These are phyloP conservation scores for Capronia coronata DNA, from an alignment of 2,329 filamentous ascomycete species.

Conservation along the genomic window DNA sequence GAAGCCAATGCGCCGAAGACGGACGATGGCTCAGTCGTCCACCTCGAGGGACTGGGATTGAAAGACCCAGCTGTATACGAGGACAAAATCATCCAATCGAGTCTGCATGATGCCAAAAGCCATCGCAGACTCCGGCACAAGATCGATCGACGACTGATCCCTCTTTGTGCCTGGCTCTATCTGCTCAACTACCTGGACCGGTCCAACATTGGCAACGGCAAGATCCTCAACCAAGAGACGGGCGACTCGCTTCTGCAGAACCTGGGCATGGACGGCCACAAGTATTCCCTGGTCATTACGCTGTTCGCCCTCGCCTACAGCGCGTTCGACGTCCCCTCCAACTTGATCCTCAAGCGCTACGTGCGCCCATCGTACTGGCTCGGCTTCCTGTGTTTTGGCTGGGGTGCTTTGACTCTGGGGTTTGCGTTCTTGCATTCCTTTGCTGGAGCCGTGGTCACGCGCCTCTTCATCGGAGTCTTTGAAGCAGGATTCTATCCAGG, in stretches of 20 bases:
- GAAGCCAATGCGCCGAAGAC: too few relatives aligned
- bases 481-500: constrained; percentile 48
- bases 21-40: too few relatives aligned
- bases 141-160: too few relatives aligned
- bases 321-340: constrained; percentile 47
- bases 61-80: too few relatives aligned
- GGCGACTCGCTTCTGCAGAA: constrained; percentile 57
- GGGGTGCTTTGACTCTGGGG: constrained; percentile 46
- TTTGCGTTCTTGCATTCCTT: constrained; percentile 42
- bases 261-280: constrained; percentile 54
- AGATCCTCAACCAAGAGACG: constrained; percentile 56
- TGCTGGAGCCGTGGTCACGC: constrained; percentile 41
- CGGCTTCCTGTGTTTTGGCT: constrained; percentile 46
- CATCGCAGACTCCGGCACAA: too few relatives aligned
- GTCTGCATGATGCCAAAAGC: too few relatives aligned
- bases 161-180: constrained; percentile 58
- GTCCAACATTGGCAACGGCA: constrained; percentile 63
- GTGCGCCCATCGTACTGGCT: constrained; percentile 37
- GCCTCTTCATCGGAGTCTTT: constrained; percentile 46
- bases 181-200: constrained; percentile 62
- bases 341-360: constrained; percentile 44
- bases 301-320: constrained; percentile 46
- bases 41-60: too few relatives aligned
- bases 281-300: constrained; percentile 52
- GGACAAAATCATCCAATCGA: too few relatives aligned